Base-by-base conservation (phyloP, 345 rosid species). In the Eucalyptus tenuipes region DNA sequence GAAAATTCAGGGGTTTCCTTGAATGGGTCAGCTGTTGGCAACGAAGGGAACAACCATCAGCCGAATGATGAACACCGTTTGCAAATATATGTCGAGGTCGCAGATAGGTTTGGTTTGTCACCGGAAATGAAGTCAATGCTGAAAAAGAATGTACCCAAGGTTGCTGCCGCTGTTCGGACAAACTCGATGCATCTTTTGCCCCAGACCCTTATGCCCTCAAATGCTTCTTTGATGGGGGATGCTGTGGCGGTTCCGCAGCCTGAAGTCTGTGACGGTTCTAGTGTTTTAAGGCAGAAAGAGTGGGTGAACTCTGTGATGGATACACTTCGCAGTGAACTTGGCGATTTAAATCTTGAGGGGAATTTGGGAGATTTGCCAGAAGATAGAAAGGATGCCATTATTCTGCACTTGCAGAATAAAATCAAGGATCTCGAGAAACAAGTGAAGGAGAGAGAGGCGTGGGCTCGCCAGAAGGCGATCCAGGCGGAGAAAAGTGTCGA, bases 391-490 rank as follows among this genome's bases (percentile, higher is more conserved):
- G 98, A 97, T 93, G 98, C 94, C 91, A 90, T 95, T 92, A 92
- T 96, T 87, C 89, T 95, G 81, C 90, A 92, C 87, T 89, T 96
- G 89, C 91, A 93, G 87, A 94, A 91, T 75, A 96, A 96, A 92
- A 93, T 95, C 87, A 93, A 95, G 92, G 98, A 95, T 91, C 93
- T 95, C 53, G 96, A 95, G 91, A 95, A 89, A 91, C 97, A 96
- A 92, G 93, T 95, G 86, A 94, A 95, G 92, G 99, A 97, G 53
- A 94, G 97, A 88, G 96, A 93, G 93, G 99, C 97, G 29, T 98
- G 99, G 99, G 98, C 99, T 55, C 99, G 95, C 79, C 95, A 96
- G 93, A 98, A 97, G 95, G 99, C 99, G 44, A 93, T 96, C 96
- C 99, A 98, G 94, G 99, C 99, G 90, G 99, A 99, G 4, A 94